Evolutionary conservation across 441 rosid genomes (phyloP).

Genomic region (Corymbia calophylla): DNA sequence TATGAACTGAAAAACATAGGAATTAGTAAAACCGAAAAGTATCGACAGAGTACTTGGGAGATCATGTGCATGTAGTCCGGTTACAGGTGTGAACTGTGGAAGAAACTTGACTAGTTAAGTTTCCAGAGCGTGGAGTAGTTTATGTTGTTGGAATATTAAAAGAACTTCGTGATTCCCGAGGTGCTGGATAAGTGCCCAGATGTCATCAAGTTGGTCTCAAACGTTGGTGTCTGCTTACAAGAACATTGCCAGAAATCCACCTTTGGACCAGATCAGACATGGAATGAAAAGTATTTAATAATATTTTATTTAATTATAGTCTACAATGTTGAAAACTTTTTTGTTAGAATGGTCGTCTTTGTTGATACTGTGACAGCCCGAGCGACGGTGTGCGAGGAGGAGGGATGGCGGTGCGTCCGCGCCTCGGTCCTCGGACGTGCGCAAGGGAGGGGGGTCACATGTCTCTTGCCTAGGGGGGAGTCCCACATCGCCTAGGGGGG

Average conservation of each 20-base stretch:
- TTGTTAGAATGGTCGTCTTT: not conserved
- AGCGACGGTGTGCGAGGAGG: too few species aligned
- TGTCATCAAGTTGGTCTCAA: not conserved
- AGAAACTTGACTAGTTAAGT: not conserved
- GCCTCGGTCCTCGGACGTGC: too few species aligned
- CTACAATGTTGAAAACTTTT: not conserved
- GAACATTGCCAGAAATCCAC: not conserved
- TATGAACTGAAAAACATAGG: not conserved
- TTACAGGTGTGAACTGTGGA: not conserved
- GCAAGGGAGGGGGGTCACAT: too few species aligned
- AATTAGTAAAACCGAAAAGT: not conserved
- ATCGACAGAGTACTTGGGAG: not conserved
- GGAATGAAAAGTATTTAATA: not conserved
- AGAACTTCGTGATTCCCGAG: not conserved
- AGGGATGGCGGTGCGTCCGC: too few species aligned
- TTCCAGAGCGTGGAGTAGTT: not conserved
- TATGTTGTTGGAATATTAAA: not conserved
- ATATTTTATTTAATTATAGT: not conserved
- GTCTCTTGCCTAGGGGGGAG: too few species aligned
- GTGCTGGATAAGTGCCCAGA: not conserved
- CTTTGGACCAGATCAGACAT: not conserved
- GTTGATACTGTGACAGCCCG: too few species aligned
- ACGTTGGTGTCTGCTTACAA: not conserved
- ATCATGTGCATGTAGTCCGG: not conserved
- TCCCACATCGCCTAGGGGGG: too few species aligned